Evolutionary conservation across 495 filamentous ascomycete genomes (phyloP).

Genomic region (Lasiosphaeria ovina): DNA sequence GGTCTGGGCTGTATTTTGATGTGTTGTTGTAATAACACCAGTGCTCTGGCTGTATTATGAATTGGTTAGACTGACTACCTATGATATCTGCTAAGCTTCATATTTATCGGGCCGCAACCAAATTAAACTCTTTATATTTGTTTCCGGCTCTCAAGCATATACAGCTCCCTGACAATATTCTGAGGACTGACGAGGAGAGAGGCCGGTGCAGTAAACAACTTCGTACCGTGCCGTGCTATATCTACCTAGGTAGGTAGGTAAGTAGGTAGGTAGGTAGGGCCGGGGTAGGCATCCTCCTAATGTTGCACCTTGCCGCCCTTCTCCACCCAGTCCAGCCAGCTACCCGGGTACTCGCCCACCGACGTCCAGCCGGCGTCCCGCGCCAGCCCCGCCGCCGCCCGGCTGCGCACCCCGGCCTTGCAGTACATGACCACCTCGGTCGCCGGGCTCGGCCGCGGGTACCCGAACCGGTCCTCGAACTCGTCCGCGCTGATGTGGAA

Average conservation of each 20-base stretch:
- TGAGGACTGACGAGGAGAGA: too few species aligned
- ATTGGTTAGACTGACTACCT: not conserved
- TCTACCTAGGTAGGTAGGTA: too few species aligned
- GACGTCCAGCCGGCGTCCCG: slow-evolving; percentile 68
- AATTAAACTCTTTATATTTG: too few species aligned
- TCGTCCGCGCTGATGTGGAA: slow-evolving; percentile 71
- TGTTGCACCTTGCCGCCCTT: slow-evolving; percentile 60
- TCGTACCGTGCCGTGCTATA: too few species aligned
- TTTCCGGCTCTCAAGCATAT: too few species aligned
- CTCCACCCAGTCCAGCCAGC: slow-evolving; percentile 84
- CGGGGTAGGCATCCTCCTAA: too few species aligned
- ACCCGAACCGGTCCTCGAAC: slow-evolving; percentile 73
- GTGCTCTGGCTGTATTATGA: not conserved
- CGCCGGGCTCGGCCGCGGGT: slow-evolving; percentile 55
- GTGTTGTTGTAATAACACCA: not conserved
- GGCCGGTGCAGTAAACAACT: too few species aligned
- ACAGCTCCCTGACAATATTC: too few species aligned
- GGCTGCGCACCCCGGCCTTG: slow-evolving; percentile 80
- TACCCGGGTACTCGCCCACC: slow-evolving; percentile 80
- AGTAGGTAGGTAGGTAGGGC: too few species aligned
- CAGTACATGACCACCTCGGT: slow-evolving; percentile 83
- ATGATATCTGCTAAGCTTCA: too few species aligned
- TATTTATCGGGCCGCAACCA: too few species aligned
- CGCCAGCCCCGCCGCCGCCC: slow-evolving; percentile 78
- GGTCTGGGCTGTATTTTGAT: not conserved